These are phyloP conservation scores for Protoeuglena noctilucae DNA, from an alignment of 139 green algal genomes.

Conservation along the genomic window DNA sequence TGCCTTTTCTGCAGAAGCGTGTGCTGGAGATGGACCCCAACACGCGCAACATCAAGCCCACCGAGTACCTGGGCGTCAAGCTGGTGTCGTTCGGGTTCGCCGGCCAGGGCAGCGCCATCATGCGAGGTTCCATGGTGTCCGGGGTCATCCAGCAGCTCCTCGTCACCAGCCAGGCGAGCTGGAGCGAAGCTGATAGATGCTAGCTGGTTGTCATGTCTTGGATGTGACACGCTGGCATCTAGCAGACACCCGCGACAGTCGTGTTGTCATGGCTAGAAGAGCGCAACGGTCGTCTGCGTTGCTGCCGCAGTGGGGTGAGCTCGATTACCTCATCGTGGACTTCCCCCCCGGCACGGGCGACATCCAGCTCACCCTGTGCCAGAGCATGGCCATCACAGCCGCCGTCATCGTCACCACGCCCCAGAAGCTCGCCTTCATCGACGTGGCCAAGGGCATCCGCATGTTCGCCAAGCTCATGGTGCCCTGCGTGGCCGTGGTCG, in stretches of 20 bases:
- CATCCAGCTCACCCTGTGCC: slow-evolving; percentile 96
- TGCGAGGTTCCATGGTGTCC: slow-evolving; percentile 94
- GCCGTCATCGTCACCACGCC: slow-evolving; percentile 98
- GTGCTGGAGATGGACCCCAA: slow-evolving; percentile 17
- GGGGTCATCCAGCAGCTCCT: slow-evolving; percentile 13
- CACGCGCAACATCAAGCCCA: slow-evolving; percentile 49
- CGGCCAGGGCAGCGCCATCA: slow-evolving; percentile 90
- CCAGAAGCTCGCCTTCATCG: slow-evolving; percentile 94
- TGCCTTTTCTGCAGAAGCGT: too few species aligned
- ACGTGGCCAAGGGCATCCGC: slow-evolving; percentile 94
- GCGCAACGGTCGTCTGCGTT: too few species aligned
- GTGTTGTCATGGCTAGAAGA: too few species aligned
- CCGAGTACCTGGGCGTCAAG: slow-evolving; percentile 89
- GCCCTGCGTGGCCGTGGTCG: slow-evolving; percentile 88
- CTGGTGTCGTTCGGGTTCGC: slow-evolving; percentile 94
- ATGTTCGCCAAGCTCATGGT: slow-evolving; percentile 95
- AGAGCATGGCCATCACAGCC: slow-evolving; percentile 72
- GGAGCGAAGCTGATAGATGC: not conserved
- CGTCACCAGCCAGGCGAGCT: slow-evolving; percentile 9
- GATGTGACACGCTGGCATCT: too few species aligned
- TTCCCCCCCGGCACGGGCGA: slow-evolving; percentile 95
- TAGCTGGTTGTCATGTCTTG: too few species aligned
- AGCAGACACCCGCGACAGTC: too few species aligned
- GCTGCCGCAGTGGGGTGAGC: slow-evolving; percentile 67
- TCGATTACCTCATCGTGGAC: slow-evolving; percentile 97